These are phyloP conservation scores for Schizonepeta tenuifolia DNA, from an alignment of 257 asterid species.

Conservation along the genomic window DNA sequence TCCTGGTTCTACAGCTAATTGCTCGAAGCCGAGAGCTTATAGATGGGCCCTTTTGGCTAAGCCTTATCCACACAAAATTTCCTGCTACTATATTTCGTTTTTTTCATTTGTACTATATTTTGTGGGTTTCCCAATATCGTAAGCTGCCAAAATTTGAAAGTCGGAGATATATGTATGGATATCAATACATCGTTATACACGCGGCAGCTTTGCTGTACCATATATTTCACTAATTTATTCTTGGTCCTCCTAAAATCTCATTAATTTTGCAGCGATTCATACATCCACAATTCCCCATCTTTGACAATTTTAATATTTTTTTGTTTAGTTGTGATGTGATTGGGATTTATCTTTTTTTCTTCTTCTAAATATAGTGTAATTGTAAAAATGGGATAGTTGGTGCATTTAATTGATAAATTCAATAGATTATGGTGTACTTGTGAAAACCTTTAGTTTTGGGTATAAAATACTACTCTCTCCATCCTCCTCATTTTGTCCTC, in stretches of 20 bases:
- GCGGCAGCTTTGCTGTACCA: slow-evolving; percentile 12
- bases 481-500: too few species aligned
- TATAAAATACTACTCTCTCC: too few species aligned
- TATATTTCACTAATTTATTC: not conserved
- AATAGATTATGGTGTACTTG: too few species aligned
- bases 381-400: too few species aligned
- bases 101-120: not conserved
- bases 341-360: too few species aligned
- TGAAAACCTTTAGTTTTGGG: too few species aligned
- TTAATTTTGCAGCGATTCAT: too few species aligned
- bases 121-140: not conserved
- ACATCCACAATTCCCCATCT: too few species aligned
- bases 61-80: slow-evolving; percentile 36
- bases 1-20: slow-evolving; percentile 21
- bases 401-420: too few species aligned
- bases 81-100: not conserved
- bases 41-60: slow-evolving; percentile 27
- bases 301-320: too few species aligned
- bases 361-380: too few species aligned
- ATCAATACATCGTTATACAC: not conserved
- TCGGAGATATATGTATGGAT: not conserved
- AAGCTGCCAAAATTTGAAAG: not conserved
- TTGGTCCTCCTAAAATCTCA: not conserved
- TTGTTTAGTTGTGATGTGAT: too few species aligned
- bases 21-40: not conserved